phyloP scores from a whole-genome alignment of 805 yeast genomes.

The Komagataella kurtzmanii region DNA sequence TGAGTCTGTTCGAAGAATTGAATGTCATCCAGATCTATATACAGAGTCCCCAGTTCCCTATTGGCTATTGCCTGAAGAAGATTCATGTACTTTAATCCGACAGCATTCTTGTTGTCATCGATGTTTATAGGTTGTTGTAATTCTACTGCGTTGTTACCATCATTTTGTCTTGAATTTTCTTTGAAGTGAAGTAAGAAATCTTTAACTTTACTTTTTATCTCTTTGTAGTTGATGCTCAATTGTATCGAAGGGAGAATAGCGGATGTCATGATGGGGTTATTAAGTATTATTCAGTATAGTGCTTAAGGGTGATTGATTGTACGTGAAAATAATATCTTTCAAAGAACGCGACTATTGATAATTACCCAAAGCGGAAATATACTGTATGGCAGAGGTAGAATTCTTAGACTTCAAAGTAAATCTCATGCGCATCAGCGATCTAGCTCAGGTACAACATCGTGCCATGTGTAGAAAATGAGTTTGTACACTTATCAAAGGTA shows the following conservation, averaged over 20 bases:
- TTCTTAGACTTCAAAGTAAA: too few relatives aligned
- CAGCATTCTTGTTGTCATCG: constrained; percentile 12
- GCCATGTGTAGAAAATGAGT: too few relatives aligned
- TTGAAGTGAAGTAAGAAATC: constrained; percentile 63
- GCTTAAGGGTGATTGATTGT: not conserved
- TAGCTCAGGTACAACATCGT: too few relatives aligned
- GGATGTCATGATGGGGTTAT: constrained; percentile 1
- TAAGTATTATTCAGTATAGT: too few relatives aligned
- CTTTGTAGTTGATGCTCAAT: constrained; percentile 61
- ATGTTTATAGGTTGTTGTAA: constrained; percentile 7
- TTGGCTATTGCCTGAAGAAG: constrained; percentile 73
- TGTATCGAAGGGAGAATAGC: constrained; percentile 48
- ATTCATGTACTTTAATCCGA: constrained; percentile 63
- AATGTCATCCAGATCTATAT: constrained; percentile 77
- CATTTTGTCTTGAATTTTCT: constrained; percentile 20
- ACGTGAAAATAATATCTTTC: not conserved
- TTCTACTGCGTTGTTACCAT: constrained; percentile 4
- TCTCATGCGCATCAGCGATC: too few relatives aligned
- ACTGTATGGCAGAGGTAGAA: too few relatives aligned
- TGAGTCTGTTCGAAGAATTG: constrained; percentile 47
- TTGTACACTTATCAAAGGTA: too few relatives aligned
- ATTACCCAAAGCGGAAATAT: not conserved
- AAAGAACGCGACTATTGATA: not conserved
- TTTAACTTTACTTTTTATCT: constrained; percentile 39
- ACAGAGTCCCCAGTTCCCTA: constrained; percentile 57